phyloP scores from a whole-genome alignment of 2,329 filamentous ascomycete species.

The Emmonsiellopsis sp. region DNA sequence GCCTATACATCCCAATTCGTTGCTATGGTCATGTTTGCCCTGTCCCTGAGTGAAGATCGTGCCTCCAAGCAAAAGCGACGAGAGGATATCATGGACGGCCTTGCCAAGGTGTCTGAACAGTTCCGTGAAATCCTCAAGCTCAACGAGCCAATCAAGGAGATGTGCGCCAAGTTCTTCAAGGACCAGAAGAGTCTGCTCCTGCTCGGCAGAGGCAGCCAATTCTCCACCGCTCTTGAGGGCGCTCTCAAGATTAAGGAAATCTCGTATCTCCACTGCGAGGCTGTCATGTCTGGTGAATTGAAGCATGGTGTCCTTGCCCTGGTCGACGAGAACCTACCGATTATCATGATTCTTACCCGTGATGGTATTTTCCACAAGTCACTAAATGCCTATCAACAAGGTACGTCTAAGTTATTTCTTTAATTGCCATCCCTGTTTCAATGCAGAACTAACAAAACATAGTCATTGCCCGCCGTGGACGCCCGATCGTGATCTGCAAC shows the following conservation, averaged over 20 bases:
- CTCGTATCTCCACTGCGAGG: conserved; percentile 97
- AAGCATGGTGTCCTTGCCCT: conserved; percentile 97
- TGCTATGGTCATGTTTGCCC: conserved; percentile 99
- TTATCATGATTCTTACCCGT: conserved; percentile 98
- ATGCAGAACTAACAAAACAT: conserved; percentile 17
- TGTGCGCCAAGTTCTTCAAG: conserved; percentile 89
- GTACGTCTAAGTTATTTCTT: conserved; percentile 36
- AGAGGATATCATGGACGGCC: conserved; percentile 91
- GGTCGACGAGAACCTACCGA: conserved; percentile 95
- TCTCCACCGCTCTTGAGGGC: conserved; percentile 90
- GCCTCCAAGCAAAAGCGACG: conserved; percentile 87
- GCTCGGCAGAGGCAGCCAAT: conserved; percentile 89
- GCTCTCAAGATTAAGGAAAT: conserved; percentile 99
- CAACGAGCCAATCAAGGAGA: conserved; percentile 85
- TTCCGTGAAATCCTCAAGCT: conserved; percentile 87
- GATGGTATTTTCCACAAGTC: conserved; percentile 97
- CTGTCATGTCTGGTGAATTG: conserved; percentile 98
- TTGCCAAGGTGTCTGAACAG: conserved; percentile 77
- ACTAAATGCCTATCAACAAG: conserved; percentile 98
- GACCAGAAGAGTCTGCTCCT: conserved; percentile 93
- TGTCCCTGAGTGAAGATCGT: conserved; percentile 92
- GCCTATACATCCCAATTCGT: conserved; percentile 99
- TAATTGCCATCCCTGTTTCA: conserved; percentile 6
- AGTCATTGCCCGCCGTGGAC: conserved; percentile 92
- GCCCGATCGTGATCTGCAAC: conserved; percentile 99